These are phyloP conservation scores for Bipolaris gigantea DNA, from an alignment of 2,329 filamentous ascomycete genomes.

Conservation along the genomic window DNA sequence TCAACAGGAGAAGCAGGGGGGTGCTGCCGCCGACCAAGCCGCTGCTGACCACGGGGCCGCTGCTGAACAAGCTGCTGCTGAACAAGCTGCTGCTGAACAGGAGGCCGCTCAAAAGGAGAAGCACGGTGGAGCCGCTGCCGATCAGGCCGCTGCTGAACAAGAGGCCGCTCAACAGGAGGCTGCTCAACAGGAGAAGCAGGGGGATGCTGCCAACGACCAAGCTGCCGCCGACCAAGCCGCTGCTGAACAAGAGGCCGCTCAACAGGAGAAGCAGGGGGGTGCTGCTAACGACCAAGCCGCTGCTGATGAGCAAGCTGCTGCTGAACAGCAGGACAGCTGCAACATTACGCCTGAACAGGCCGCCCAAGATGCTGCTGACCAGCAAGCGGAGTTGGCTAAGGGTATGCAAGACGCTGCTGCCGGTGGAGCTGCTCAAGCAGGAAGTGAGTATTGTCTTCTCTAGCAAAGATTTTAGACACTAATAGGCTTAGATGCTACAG, in stretches of 20 bases:
- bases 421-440: conserved; percentile 12
- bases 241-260: conserved; percentile 1
- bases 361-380: conserved; percentile 1
- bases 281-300: background rate
- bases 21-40: background rate
- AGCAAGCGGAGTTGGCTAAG: conserved; percentile 6
- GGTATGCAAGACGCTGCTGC: background rate
- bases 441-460: conserved; percentile 10
- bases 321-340: conserved; percentile 6
- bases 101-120: too few species aligned
- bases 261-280: background rate
- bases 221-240: background rate
- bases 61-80: background rate
- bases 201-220: background rate
- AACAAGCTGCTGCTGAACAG: background rate
- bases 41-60: background rate
- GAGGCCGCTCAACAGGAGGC: background rate
- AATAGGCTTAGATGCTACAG: conserved; percentile 14
- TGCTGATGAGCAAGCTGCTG: conserved; percentile 3
- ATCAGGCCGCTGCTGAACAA: background rate
- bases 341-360: conserved; percentile 3
- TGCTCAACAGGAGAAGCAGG: background rate
- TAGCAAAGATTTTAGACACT: background rate
- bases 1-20: background rate
- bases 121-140: too few species aligned